Conservation (phyloP, 345 rosid species). For the Eutrema heterophyllum region DNA sequence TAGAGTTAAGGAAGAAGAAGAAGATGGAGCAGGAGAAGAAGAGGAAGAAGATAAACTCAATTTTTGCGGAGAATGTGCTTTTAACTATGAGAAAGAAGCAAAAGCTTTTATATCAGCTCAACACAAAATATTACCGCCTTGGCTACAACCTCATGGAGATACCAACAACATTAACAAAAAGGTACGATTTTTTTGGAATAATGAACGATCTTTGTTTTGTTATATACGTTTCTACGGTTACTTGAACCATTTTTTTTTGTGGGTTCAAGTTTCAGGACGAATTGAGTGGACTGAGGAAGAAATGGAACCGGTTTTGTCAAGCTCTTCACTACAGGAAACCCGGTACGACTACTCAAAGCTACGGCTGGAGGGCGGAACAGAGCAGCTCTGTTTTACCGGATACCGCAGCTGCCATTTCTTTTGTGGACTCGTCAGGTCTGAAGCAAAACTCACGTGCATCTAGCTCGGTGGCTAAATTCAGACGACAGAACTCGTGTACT, state of each 20-base stretch:
- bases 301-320: conserved; percentile 72
- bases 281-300: conserved; percentile 47
- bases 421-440: conserved; percentile 36
- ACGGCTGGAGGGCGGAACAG: conserved; percentile 23
- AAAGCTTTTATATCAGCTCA: conserved; percentile 46
- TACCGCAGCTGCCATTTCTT: conserved; percentile 40
- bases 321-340: conserved; percentile 40
- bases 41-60: conserved; percentile 50
- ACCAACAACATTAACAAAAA: conserved; percentile 38
- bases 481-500: conserved; percentile 62
- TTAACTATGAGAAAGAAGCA: conserved; percentile 69
- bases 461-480: conserved; percentile 55
- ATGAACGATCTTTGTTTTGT: not conserved
- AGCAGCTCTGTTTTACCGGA: conserved; percentile 35
- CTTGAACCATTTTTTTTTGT: not conserved
- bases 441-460: conserved; percentile 30
- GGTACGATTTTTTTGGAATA: conserved; percentile 32
- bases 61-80: conserved; percentile 71
- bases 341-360: not conserved
- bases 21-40: conserved; percentile 24
- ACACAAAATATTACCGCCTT: conserved; percentile 53
- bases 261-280: conserved; percentile 48
- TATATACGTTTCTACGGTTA: not conserved
- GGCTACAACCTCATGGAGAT: conserved; percentile 54
- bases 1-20: conserved; percentile 39